These are phyloP conservation scores for Neoarthrinium moseri DNA, from an alignment of 2,329 filamentous ascomycete species.

Conservation along the genomic window DNA sequence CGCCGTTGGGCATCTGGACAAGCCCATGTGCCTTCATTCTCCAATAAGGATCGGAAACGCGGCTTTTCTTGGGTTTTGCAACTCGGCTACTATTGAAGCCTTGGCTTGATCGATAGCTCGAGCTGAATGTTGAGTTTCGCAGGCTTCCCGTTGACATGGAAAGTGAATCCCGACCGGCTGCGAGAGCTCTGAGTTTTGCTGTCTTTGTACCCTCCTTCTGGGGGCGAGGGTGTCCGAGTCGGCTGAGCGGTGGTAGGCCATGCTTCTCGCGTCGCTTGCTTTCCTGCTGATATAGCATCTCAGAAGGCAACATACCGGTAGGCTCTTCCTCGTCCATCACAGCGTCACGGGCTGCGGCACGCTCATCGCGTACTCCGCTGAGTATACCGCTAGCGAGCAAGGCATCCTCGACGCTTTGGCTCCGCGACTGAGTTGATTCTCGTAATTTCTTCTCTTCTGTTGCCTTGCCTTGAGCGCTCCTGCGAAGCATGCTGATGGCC, in stretches of 20 bases:
- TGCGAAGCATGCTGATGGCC: conserved; percentile 21
- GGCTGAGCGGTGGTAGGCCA: conserved; percentile 24
- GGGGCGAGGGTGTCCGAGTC: conserved; percentile 20
- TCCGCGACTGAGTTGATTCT: conserved; percentile 16
- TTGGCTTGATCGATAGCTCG: conserved; percentile 30
- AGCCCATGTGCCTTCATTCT: conserved; percentile 35
- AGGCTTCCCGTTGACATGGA: conserved; percentile 29
- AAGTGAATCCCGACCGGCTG: conserved; percentile 22
- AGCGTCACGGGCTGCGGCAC: conserved; percentile 22
- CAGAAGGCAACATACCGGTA: conserved; percentile 14
- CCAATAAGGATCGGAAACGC: conserved; percentile 34
- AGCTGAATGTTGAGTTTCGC: conserved; percentile 30
- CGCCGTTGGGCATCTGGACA: conserved; percentile 52
- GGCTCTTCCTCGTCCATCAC: conserved; percentile 16
- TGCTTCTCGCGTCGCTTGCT: conserved; percentile 25
- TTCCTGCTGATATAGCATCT: conserved; percentile 23
- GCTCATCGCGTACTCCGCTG: conserved; percentile 23
- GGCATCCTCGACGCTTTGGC: conserved; percentile 24
- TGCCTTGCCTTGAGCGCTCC: conserved; percentile 17
- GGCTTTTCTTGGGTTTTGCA: conserved; percentile 23
- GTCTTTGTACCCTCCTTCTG: conserved; percentile 28
- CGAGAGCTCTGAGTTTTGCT: conserved; percentile 26
- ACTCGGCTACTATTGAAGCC: conserved; percentile 31
- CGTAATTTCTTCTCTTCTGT: conserved; percentile 16
- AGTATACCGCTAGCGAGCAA: conserved; percentile 27